Evolutionary conservation across 116 monocot genomes (phyloP).

Genomic region (Zostera marina): DNA sequence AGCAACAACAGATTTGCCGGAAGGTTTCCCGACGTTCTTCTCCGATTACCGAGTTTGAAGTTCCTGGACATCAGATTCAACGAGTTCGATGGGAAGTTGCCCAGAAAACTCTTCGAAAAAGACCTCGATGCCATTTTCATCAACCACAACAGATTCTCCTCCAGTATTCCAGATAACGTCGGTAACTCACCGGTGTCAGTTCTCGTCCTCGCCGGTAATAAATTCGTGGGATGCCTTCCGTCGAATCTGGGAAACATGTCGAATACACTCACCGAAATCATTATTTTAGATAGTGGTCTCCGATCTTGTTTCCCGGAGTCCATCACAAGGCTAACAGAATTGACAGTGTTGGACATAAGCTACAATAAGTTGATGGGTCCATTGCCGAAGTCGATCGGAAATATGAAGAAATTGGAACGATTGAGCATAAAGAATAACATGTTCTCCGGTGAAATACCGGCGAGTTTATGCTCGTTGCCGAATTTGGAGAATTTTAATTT

Average conservation of each 20-base stretch:
- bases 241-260: constrained; percentile 34
- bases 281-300: constrained; percentile 59
- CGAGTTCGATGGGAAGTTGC: constrained; percentile 35
- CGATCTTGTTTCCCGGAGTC: constrained; percentile 58
- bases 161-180: constrained; percentile 32
- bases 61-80: constrained; percentile 20
- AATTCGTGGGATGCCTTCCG: constrained; percentile 47
- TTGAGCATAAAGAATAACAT: constrained; percentile 58
- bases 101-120: constrained; percentile 32
- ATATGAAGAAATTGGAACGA: constrained; percentile 50
- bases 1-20: constrained; percentile 43
- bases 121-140: constrained; percentile 39
- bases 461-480: constrained; percentile 49
- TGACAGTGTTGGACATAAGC: constrained; percentile 77
- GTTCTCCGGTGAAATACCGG: constrained; percentile 46
- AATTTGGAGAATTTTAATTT: constrained; percentile 54
- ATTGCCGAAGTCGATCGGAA: constrained; percentile 35
- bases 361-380: constrained; percentile 61
- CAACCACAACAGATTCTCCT: constrained; percentile 46
- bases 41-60: constrained; percentile 5
- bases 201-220: constrained; percentile 47
- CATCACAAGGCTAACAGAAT: constrained; percentile 36
- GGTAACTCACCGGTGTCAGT: constrained; percentile 53
- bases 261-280: constrained; percentile 32
- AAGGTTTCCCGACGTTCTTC: constrained; percentile 19